phyloP scores from a whole-genome alignment of 75 land plant species.

The Sequoia sempervirens region DNA sequence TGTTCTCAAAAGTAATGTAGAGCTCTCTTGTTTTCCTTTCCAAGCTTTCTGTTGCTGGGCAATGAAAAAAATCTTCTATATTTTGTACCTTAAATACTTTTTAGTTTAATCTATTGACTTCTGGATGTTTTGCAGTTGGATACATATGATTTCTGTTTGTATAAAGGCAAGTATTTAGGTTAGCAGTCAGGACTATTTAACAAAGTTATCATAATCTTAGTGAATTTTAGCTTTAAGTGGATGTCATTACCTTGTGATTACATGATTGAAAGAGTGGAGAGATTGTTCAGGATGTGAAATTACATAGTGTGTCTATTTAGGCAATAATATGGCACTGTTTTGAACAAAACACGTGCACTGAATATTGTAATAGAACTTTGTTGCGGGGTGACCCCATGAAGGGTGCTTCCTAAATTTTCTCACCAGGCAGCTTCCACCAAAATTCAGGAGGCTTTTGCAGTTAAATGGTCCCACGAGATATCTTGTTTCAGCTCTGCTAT shows the following conservation, averaged over 20 bases:
- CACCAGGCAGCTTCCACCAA: neutral
- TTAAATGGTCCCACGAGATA: too few relatives aligned
- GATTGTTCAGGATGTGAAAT: neutral
- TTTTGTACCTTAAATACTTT: neutral
- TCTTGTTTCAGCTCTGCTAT: too few relatives aligned
- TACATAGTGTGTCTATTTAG: neutral
- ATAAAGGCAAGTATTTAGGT: neutral
- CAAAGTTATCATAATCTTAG: neutral
- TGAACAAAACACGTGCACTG: neutral
- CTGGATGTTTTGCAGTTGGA: neutral
- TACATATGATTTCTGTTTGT: neutral
- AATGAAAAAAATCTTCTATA: neutral
- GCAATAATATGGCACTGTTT: neutral
- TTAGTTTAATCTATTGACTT: neutral
- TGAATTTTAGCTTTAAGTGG: neutral
- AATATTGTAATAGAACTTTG: neutral
- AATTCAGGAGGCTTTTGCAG: neutral
- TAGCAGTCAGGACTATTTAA: neutral
- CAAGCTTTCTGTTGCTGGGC: neutral
- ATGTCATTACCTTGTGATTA: neutral
- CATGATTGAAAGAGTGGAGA: neutral
- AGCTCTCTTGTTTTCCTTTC: neutral
- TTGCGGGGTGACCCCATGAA: neutral
- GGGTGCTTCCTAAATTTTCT: neutral
- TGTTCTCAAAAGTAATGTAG: too few relatives aligned